Evolutionary conservation across 768 basidiomycete genomes (phyloP), one percentile per base, ranked within the genome.

Genomic region (Cyclocybe cylindracea): DNA sequence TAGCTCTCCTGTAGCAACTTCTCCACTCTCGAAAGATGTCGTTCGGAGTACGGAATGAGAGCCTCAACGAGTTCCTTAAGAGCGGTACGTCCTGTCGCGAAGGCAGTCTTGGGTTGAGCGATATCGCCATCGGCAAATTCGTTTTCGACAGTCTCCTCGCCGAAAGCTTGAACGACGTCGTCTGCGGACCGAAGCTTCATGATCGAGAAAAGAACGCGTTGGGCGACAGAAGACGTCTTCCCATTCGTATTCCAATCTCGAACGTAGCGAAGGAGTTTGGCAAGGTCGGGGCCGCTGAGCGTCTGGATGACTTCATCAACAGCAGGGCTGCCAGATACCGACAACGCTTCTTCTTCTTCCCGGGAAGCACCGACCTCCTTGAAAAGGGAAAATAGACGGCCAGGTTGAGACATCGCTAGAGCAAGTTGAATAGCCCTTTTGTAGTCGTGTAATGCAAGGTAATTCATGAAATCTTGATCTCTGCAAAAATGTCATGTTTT

Each of bases 381-480:
- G 75, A 99, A 96, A 19, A 99, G 78, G 3, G 78, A 74, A 43
- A 93, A 75, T 9, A 98, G 78, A 24, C 92, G 84, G 18, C 93
- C 92, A 8, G 96, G 97, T 62, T 98, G 96, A 52, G 88, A 83
- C 87, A 98, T 95, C 1, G 88, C 83, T 51, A 99, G 78, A 6
- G 96, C 95, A 39, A 98, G 83, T 57, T 92, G 78, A 61, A 98
- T 93, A 1, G 97, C 97, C 63, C 84, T 85, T 50, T 83, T 85
- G 70, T 97, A 98, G 67, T 98, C 94, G 53, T 89, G 84, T 58
- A 97, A 70, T 10, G 85, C 78, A 50, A 98, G 72, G 61, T 91
- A 98, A 67, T 98, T 98, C 60, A 84, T 72, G 67, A 95, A 95
- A 63, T 98, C 94, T 79, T 99, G 97, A 66, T 98, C 94, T 65